phyloP scores from a whole-genome alignment of 768 basidiomycete species.

The Mrakia frigida region DNA sequence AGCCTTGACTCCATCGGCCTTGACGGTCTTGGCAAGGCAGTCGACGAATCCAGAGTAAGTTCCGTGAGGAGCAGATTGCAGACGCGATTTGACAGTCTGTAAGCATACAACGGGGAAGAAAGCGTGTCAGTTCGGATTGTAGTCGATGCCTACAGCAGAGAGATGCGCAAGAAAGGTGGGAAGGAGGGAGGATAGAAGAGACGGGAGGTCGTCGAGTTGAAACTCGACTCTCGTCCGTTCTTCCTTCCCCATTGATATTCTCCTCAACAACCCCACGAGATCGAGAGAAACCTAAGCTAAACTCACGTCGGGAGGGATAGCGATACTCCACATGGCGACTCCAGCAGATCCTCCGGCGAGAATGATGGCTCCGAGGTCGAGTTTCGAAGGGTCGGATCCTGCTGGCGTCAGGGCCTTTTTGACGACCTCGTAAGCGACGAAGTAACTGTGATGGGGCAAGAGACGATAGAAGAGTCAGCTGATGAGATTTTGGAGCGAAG shows the following conservation, averaged over 20 bases:
- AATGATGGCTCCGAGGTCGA: conserved; percentile 81
- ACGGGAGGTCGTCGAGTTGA: no score
- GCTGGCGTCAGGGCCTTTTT: conserved; percentile 80
- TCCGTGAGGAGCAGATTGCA: conserved; percentile 94
- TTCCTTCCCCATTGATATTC: no score
- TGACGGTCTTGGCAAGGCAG: conserved; percentile 86
- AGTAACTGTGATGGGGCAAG: conserved; percentile 71
- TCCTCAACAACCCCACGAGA: neutral
- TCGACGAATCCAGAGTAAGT: conserved; percentile 94
- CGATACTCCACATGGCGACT: conserved; percentile 96
- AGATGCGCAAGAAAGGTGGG: no score
- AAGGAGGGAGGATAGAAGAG: neutral
- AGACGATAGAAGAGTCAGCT: neutral
- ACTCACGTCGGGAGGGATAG: conserved; percentile 91
- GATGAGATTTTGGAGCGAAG: conserved; percentile 29
- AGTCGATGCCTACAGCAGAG: no score
- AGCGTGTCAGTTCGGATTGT: conserved; percentile 14
- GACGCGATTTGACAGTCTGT: conserved; percentile 88
- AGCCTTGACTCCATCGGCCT: conserved; percentile 73
- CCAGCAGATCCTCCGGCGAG: conserved; percentile 90
- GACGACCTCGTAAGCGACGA: conserved; percentile 90
- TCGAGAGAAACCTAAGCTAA: neutral
- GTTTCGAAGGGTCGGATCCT: conserved; percentile 68
- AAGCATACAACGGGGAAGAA: neutral
- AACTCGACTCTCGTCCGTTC: neutral